These are phyloP conservation scores for Pleurotus pulmonarius DNA, from an alignment of 768 basidiomycete genomes.

Conservation along the genomic window DNA sequence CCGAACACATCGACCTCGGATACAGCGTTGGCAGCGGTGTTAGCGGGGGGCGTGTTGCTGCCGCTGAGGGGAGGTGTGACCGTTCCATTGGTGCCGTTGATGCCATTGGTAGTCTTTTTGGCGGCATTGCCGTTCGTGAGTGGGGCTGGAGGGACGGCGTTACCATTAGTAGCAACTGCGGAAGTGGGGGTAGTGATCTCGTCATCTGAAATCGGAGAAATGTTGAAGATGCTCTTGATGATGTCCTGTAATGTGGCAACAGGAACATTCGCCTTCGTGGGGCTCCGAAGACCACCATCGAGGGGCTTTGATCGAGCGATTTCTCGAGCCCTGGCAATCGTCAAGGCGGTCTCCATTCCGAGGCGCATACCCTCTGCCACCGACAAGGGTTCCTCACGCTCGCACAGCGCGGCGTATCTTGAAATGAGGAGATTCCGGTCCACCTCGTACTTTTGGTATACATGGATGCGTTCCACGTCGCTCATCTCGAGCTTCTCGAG, in stretches of 20 bases:
- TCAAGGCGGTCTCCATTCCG: conserved; percentile 53
- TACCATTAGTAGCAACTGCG: background rate
- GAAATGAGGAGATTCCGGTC: conserved; percentile 45
- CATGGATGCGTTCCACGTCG: conserved; percentile 34
- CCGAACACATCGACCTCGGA: background rate
- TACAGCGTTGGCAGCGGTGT: background rate
- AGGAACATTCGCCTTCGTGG: conserved; percentile 27
- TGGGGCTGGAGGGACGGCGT: background rate
- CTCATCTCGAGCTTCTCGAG: conserved; percentile 39
- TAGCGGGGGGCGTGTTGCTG: background rate
- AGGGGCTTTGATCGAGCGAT: conserved; percentile 29
- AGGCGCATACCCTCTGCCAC: conserved; percentile 52
- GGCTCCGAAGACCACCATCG: conserved; percentile 29
- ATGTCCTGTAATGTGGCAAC: conserved; percentile 28
- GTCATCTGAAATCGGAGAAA: conserved; percentile 9
- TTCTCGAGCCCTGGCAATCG: conserved; percentile 53
- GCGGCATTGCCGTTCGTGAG: background rate
- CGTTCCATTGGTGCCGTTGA: background rate
- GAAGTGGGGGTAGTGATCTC: background rate
- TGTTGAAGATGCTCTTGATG: conserved; percentile 29
- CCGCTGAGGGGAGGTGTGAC: background rate
- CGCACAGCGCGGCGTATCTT: conserved; percentile 48
- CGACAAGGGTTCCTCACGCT: conserved; percentile 45
- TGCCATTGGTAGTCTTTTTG: background rate
- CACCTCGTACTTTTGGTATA: conserved; percentile 53